Conservation (phyloP, 768 basidiomycete genomes). For the Termitomyces bulborhizus region DNA sequence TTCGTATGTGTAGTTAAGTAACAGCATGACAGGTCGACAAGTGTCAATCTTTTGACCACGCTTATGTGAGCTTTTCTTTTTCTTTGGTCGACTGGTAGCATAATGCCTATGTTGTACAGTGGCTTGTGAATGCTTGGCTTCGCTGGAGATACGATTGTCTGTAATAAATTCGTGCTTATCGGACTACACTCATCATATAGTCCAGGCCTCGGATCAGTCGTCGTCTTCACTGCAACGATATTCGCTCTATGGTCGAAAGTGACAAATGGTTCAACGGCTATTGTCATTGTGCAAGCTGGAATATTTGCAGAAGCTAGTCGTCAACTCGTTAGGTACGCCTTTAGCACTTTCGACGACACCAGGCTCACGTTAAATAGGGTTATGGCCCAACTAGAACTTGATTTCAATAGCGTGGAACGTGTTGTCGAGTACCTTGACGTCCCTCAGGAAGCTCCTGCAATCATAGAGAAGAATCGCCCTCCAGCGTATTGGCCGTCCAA, state of each 20-base stretch:
- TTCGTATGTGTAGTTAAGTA: conserved; percentile 23
- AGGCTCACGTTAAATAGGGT: conserved; percentile 32
- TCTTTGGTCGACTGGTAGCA: conserved; percentile 12
- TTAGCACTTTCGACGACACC: background rate
- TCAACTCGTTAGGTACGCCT: conserved; percentile 48
- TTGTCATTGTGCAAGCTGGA: conserved; percentile 68
- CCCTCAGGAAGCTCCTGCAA: conserved; percentile 61
- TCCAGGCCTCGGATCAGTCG: conserved; percentile 60
- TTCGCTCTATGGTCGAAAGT: conserved; percentile 57
- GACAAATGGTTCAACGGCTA: conserved; percentile 55
- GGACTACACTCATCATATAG: background rate
- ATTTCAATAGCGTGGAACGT: conserved; percentile 72
- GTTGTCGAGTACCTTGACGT: conserved; percentile 66
- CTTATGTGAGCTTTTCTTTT: conserved; percentile 45
- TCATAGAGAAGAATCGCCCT: conserved; percentile 49
- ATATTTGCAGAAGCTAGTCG: conserved; percentile 66
- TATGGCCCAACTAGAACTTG: conserved; percentile 63
- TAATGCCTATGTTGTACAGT: conserved; percentile 28
- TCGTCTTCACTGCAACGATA: conserved; percentile 63
- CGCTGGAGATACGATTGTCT: conserved; percentile 70
- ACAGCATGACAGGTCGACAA: conserved; percentile 41
- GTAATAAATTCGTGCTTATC: conserved; percentile 12
- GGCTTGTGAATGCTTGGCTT: conserved; percentile 66
- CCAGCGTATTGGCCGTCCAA: conserved; percentile 70
- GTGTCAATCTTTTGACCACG: conserved; percentile 68